phyloP scores from a whole-genome alignment of 2,329 filamentous ascomycete species.

The Trichoderma sp. region DNA sequence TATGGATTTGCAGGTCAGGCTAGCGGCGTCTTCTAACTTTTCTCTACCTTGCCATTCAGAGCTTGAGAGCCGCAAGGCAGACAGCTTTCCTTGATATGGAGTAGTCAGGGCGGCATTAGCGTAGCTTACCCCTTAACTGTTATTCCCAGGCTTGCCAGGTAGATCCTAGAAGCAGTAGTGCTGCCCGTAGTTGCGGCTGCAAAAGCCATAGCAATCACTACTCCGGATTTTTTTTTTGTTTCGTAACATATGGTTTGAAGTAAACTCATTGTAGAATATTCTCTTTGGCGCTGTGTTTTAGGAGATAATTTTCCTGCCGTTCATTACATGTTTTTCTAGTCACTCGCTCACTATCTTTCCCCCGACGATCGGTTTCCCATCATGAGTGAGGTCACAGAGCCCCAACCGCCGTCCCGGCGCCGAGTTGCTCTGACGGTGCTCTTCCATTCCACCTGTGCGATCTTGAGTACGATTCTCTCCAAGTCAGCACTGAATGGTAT shows the following conservation, averaged over 20 bases:
- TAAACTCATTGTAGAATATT: slow-evolving; percentile 6
- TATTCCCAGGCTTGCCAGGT: background rate
- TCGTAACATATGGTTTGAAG: background rate
- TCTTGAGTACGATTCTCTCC: slow-evolving; percentile 19
- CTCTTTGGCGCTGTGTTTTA: background rate
- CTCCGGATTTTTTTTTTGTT: background rate
- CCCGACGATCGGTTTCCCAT: background rate
- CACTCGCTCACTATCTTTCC: slow-evolving; percentile 1
- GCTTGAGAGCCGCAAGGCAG: background rate
- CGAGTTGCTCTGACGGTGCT: slow-evolving; percentile 16
- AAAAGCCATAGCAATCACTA: background rate
- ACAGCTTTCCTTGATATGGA: background rate
- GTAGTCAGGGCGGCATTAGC: slow-evolving; percentile 2
- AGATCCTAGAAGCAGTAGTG: background rate
- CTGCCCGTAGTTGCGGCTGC: background rate
- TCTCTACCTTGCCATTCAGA: background rate
- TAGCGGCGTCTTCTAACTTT: background rate
- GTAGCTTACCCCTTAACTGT: slow-evolving; percentile 16
- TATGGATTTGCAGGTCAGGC: background rate
- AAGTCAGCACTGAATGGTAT: slow-evolving; percentile 16
- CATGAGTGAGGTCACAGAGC: slow-evolving; percentile 14
- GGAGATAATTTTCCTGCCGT: slow-evolving; percentile 3
- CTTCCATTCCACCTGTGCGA: slow-evolving; percentile 20
- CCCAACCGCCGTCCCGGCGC: slow-evolving; percentile 10
- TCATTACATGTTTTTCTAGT: slow-evolving; percentile 1